A percentile compares a stretch with the other conserved stretches of the same genome.
These are phyloP conservation scores for Passiflora organensis DNA, from an alignment of 345 rosid species.

Conservation along the genomic window DNA sequence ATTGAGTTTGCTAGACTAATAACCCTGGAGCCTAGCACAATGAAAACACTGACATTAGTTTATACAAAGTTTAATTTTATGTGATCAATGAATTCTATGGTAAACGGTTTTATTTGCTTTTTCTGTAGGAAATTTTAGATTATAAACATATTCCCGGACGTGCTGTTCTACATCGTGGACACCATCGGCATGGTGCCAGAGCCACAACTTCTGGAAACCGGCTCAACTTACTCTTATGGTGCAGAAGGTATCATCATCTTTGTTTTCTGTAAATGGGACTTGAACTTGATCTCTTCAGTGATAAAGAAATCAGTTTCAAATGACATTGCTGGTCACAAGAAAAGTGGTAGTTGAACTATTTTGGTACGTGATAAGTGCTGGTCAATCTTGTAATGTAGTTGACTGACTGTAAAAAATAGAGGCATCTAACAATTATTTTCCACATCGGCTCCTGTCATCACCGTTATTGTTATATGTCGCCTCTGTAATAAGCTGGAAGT, in stretches of 20 bases:
- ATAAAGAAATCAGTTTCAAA: background rate
- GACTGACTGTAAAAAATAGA: no score
- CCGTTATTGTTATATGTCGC: no score
- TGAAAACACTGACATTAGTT: no score
- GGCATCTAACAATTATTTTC: no score
- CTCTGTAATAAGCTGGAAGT: no score
- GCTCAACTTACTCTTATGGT: slow-evolving; percentile 80
- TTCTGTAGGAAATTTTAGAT: slow-evolving; percentile 3
- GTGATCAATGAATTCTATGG: background rate
- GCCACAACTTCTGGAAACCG: slow-evolving; percentile 74
- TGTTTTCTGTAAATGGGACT: background rate
- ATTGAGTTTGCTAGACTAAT: no score
- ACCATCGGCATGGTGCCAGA: slow-evolving; percentile 95
- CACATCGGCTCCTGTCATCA: no score
- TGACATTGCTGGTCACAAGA: background rate
- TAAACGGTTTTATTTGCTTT: background rate
- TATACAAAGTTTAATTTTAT: no score
- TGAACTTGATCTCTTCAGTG: background rate
- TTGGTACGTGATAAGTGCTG: no score
- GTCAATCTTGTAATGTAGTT: no score
- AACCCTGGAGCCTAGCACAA: no score
- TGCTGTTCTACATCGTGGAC: slow-evolving; percentile 83
- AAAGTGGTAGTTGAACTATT: no score
- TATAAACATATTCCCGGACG: slow-evolving; percentile 72
- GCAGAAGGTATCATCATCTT: slow-evolving; percentile 62